Base-by-base conservation (phyloP, 2,329 filamentous ascomycete genomes). In the Knufia fluminis region DNA sequence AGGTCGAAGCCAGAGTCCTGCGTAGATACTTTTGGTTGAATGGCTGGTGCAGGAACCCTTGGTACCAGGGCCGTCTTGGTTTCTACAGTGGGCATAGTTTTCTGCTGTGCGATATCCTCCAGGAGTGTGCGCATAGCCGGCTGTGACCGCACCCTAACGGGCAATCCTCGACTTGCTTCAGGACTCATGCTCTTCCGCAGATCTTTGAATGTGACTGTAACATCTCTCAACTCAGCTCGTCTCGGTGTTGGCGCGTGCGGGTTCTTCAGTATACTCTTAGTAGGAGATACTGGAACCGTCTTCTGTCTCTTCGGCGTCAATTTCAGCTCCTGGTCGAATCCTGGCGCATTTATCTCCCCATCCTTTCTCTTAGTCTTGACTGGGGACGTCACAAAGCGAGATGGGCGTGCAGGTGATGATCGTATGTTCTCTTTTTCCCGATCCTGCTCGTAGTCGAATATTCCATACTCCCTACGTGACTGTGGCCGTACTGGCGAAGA, bases 191-290 rank as follows among this genome's bases (percentile, higher is more conserved):
- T 57, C 38, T 28, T 42, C 12, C 46, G 12, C 7, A 70, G 70
- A 40, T 64, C 69, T 54, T 70, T 74, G 43, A 67, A 66, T 17
- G 66, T 67, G 32, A 63, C 57, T 14, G 65, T 67, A 8, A 66
- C 62, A 45, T 68, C 69, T 60, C 76, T 78, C 62, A 83, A 77
- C 0, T 76, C 78, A 60, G 82, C 82, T 45, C 77, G 70, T 46
- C 75, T 70, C 50, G 72, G 75, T 24, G 69, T 70, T 8, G 69
- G 72, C 1, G 77, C 79, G 3, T 79, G 78, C 4, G 79, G 80
- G 0, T 79, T 83, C 60, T 80, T 69, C n/a, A 83, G 71, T 46
- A 83, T 82, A 54, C 79, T 78, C 58, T 81, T 81, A 1, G 77
- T 75, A 1, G 76, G 76, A 20, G 77, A 79, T 33, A 46, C 41